Base-by-base conservation (phyloP, 78 protist genomes). In the Dictyostelium purpureum region DNA sequence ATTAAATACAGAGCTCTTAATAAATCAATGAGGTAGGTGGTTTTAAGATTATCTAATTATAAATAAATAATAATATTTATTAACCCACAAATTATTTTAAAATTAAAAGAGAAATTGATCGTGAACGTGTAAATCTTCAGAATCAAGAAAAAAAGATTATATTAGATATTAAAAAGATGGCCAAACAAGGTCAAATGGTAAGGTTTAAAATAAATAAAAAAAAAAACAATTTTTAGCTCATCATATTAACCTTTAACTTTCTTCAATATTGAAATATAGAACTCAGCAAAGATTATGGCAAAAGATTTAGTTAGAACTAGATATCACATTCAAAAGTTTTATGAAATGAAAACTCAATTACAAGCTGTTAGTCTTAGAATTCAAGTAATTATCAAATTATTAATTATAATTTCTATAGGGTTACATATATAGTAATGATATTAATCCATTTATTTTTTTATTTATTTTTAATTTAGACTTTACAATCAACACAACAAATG, bases 101-200 rank as follows among this genome's bases (percentile, higher is more conserved):
- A n/a, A n/a, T n/a, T n/a, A n/a, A n/a, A n/a, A 94, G 99, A n/a
- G 99, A 98, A 40, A 52, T 98, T 26, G 99, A 98, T 54, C 54
- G 98, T 6, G 99, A 98, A 74, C 54, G 96, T 18, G 67, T 52
- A 5, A 79, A 26, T n/a, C 49, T 98, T 28, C 97, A 96, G 31
- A 71, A 66, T 33, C 96, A 90, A 63, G 99, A 98, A 73, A 95
- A 95, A 73, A 94, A 95, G 88, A 40, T 93, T 37, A 51, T 97
- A 4, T 61, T 42, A 14, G 99, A 98, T 63, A 97, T 98, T 21
- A 93, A 94, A 66, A 88, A 95, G 65, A 63, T 81, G 67, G 99
- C 99, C 18, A 88, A 96, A 79, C 80, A 80, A 70, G 97, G 97
- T 24, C 98, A 98, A 75, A 95, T 81, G 94, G 80, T 74, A 71